Conservation (phyloP, 208 protist species). For the Naegleria lovaniensis region DNA sequence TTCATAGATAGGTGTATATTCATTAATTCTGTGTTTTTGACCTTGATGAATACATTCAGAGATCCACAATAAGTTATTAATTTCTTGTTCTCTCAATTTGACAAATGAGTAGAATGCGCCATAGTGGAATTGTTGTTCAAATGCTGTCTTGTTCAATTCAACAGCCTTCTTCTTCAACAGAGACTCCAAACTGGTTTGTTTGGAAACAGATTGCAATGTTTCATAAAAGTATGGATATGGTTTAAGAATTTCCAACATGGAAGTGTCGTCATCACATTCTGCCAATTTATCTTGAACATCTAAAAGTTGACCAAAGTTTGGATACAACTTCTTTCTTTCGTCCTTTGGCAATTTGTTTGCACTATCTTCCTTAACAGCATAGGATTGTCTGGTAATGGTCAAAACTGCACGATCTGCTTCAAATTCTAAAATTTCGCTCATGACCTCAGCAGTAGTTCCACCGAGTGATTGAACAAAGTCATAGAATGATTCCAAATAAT, state of each 20-base stretch:
- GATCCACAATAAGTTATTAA: slow-evolving; percentile 81
- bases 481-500: slow-evolving; percentile 98
- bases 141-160: slow-evolving; percentile 65
- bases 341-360: slow-evolving; percentile 68
- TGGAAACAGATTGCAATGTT: slow-evolving; percentile 45
- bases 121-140: slow-evolving; percentile 81
- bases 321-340: slow-evolving; percentile 69
- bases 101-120: slow-evolving; percentile 81
- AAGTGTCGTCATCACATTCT: slow-evolving; percentile 64
- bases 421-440: slow-evolving; percentile 77
- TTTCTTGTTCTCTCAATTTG: slow-evolving; percentile 83
- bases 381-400: slow-evolving; percentile 95
- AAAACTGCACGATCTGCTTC: slow-evolving; percentile 94
- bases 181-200: slow-evolving; percentile 55
- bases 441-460: slow-evolving; percentile 75
- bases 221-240: slow-evolving; percentile 66
- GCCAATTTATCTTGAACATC: slow-evolving; percentile 76
- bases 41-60: slow-evolving; percentile 79
- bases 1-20: slow-evolving; percentile 58
- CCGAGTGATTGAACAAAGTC: slow-evolving; percentile 75
- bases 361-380: slow-evolving; percentile 58
- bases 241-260: slow-evolving; percentile 65
- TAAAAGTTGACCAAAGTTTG: slow-evolving; percentile 72
- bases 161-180: slow-evolving; percentile 73
- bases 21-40: slow-evolving; percentile 68